Percentiles rank a stretch among this genome's conserved stretches.
Conservation (phyloP, 495 filamentous ascomycete species). For the Patellaria atrata region DNA sequence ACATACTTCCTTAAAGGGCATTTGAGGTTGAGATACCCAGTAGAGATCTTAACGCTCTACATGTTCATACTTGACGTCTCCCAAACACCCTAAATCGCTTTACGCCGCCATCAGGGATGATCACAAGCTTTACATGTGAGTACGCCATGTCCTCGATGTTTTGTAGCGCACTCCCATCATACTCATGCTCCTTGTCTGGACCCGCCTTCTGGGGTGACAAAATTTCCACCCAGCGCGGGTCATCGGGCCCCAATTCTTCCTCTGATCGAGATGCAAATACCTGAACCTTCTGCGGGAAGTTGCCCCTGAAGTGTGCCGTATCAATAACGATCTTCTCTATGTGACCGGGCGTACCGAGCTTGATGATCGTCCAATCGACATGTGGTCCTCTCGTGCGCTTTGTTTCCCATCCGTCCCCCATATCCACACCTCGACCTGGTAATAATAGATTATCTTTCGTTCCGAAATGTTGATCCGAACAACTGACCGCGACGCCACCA, state of each 20-base stretch:
- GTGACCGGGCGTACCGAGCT: constrained; percentile 55
- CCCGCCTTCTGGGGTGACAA: constrained; percentile 51
- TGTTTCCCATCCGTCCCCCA: constrained; percentile 95
- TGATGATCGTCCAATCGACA: constrained; percentile 73
- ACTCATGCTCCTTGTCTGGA: constrained; percentile 74
- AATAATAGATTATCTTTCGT: constrained; percentile 70
- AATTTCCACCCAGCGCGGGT: constrained; percentile 55
- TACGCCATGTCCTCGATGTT: constrained; percentile 40
- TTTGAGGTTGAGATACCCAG: no score
- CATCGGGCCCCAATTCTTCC: constrained; percentile 40
- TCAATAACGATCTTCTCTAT: constrained; percentile 66
- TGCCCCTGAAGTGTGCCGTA: constrained; percentile 81
- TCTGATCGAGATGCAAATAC: constrained; percentile 49
- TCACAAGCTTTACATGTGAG: constrained; percentile 74
- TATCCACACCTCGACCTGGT: constrained; percentile 74
- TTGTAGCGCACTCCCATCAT: constrained; percentile 33
- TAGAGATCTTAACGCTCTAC: no score
- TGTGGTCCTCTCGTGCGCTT: constrained; percentile 63
- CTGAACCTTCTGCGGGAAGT: constrained; percentile 67
- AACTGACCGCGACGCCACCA: constrained; percentile 60
- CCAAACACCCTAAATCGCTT: constrained; percentile 76
- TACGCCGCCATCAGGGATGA: constrained; percentile 84
- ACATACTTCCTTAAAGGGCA: no score
- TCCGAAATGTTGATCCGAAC: constrained; percentile 79
- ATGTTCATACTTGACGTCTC: constrained; percentile 32